A percentile compares a stretch with the other conserved stretches of the same genome.
These are phyloP conservation scores for Aspergillus aculeatinus DNA, from an alignment of 2,329 filamentous ascomycete species.

Conservation along the genomic window DNA sequence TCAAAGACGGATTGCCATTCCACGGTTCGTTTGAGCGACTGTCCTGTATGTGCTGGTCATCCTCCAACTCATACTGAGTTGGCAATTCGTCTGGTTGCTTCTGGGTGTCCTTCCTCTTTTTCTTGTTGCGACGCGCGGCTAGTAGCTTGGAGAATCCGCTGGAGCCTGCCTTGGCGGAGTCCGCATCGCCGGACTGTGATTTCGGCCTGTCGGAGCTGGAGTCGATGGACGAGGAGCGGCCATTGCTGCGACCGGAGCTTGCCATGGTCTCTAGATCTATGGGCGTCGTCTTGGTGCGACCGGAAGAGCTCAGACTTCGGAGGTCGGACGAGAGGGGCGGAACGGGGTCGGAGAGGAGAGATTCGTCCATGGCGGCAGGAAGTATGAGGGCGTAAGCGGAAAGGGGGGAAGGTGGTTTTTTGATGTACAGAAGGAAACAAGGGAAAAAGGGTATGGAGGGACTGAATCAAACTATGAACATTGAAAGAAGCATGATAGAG, in stretches of 20 bases:
- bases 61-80: constrained; percentile 22
- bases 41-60: constrained; percentile 22
- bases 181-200: constrained; percentile 40
- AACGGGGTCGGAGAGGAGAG: constrained; percentile 26
- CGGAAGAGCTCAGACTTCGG: constrained; percentile 35
- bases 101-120: constrained; percentile 37
- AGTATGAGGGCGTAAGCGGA: constrained; percentile 1
- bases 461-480: not conserved
- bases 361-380: constrained; percentile 34
- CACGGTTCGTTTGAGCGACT: constrained; percentile 27
- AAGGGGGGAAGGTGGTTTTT: not conserved
- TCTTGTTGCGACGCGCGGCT: constrained; percentile 44
- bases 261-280: constrained; percentile 34
- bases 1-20: constrained; percentile 27
- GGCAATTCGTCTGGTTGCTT: constrained; percentile 24
- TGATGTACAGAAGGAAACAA: not conserved
- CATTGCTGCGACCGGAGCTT: constrained; percentile 34
- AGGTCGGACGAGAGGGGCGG: constrained; percentile 36
- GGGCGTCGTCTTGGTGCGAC: constrained; percentile 39
- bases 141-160: constrained; percentile 56
- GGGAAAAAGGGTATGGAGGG: not conserved
- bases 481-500: constrained; percentile 3
- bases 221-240: constrained; percentile 39
- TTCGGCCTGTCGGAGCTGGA: constrained; percentile 40
- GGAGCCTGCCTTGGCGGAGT: constrained; percentile 38